phyloP scores from a whole-genome alignment of 768 basidiomycete genomes.

The Pleurotus platypus region DNA sequence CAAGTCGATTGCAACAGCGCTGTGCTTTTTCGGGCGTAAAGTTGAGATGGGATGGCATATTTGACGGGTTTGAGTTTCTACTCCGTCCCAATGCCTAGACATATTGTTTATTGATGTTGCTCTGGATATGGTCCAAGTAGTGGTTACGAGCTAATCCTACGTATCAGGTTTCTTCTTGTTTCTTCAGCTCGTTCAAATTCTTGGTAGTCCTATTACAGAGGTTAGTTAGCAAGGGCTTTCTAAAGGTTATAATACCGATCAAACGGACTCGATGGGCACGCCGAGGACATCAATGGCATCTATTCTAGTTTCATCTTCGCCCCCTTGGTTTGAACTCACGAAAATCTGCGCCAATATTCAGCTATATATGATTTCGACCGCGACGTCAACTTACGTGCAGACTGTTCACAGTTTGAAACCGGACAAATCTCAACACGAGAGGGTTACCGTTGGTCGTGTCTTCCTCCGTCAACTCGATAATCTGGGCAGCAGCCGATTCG shows the following conservation, averaged over 20 bases:
- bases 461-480: slow-evolving; percentile 47
- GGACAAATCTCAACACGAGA: slow-evolving; percentile 57
- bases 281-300: slow-evolving; percentile 68
- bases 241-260: not conserved
- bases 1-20: too few species aligned
- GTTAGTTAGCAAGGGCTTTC: not conserved
- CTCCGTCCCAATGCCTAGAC: too few species aligned
- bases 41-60: too few species aligned
- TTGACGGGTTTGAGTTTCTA: too few species aligned
- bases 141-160: too few species aligned
- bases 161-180: slow-evolving; percentile 18
- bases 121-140: too few species aligned
- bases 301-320: slow-evolving; percentile 60
- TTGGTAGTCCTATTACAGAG: slow-evolving; percentile 26
- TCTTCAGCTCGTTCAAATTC: slow-evolving; percentile 28
- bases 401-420: slow-evolving; percentile 66
- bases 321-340: slow-evolving; percentile 63
- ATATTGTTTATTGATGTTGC: too few species aligned
- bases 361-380: not conserved
- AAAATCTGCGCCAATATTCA: slow-evolving; percentile 47
- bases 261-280: slow-evolving; percentile 49
- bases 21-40: too few species aligned
- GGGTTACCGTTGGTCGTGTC: slow-evolving; percentile 43
- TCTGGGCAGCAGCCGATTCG: slow-evolving; percentile 52
- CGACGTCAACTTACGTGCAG: slow-evolving; percentile 48